phyloP scores from a whole-genome alignment of 2,329 filamentous ascomycete genomes.

The Phialophora macrospora region DNA sequence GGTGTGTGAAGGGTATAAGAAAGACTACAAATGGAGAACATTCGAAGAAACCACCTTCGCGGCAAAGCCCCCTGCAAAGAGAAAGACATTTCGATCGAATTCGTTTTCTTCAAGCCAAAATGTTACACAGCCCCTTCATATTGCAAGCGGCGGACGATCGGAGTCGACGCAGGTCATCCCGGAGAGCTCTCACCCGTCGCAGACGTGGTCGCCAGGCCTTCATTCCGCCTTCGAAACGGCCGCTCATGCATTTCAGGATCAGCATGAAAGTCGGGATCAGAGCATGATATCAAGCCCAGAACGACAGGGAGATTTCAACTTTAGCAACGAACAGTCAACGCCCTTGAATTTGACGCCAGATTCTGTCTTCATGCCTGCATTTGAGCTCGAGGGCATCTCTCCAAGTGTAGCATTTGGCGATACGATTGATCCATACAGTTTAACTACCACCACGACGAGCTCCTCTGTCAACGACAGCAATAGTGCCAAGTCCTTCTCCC shows the following conservation, averaged over 20 bases:
- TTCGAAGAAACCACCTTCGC: slow-evolving; percentile 67
- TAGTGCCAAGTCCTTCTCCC: slow-evolving; percentile 46
- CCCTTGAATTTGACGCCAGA: slow-evolving; percentile 20
- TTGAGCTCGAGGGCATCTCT: slow-evolving; percentile 26
- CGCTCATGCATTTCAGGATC: slow-evolving; percentile 30
- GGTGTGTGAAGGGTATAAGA: slow-evolving; percentile 72
- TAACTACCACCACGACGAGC: slow-evolving; percentile 40
- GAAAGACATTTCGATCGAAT: slow-evolving; percentile 43
- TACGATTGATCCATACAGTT: slow-evolving; percentile 44
- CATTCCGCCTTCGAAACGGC: slow-evolving; percentile 36
- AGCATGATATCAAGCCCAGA: slow-evolving; percentile 16
- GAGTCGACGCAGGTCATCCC: neutral
- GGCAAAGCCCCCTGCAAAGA: slow-evolving; percentile 46
- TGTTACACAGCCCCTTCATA: slow-evolving; percentile 38
- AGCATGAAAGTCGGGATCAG: slow-evolving; percentile 4
- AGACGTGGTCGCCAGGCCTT: slow-evolving; percentile 35
- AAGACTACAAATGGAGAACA: slow-evolving; percentile 75
- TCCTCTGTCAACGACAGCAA: slow-evolving; percentile 38
- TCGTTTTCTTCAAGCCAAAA: slow-evolving; percentile 42
- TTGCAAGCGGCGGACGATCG: slow-evolving; percentile 13
- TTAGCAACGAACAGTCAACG: slow-evolving; percentile 1
- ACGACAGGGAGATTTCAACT: slow-evolving; percentile 1
- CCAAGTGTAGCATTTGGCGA: slow-evolving; percentile 25
- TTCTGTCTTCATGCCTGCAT: slow-evolving; percentile 28
- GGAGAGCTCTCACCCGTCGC: slow-evolving; percentile 17